Base-by-base conservation (phyloP, 768 basidiomycete genomes). In the Guyanaporus albipodus region DNA sequence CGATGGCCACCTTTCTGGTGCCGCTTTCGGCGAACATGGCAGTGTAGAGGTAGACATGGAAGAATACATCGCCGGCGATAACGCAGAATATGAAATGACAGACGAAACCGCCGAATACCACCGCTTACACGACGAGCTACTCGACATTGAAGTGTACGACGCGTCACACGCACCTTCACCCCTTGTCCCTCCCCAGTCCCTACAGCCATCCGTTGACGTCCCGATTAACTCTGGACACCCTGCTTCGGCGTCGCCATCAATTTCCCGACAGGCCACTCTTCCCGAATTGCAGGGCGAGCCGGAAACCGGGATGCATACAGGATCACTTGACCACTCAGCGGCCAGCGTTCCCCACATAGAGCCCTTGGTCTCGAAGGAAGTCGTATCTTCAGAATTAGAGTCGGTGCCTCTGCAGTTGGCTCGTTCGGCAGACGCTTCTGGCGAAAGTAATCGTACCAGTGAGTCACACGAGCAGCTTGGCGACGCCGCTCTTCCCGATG, bases 41-140 rank as follows among this genome's bases (percentile, higher is more conserved):
- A 74, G 73, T 34, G 71, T 83, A 42, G 83, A 85, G 59, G 74
- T 85, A 36, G 83, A 85, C 48, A 85, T 85, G 83, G 80, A 81
- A 44, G 68, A 73, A 38, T 74, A 75, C 46, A 67, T 72, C n/a
- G n/a, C n/a, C 6, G 69, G 57, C 29, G 75, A 72, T 32, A 68
- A 72, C 54, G 60, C 63, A 32, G 83, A 84, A 63, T 84, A 78
- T 52, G 66, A 67, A 48, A 67, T 67, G 68, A 56, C 54, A 10
- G 68, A 67, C 43, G 67, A 67, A 57, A 68, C 62, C 14, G 50
- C 43, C 15, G 62, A 56, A 46, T 68, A 44, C 46, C 54, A 44
- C 3, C 56, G 56, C 21, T 42, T 35, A 34, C 53, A 43, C 39
- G 52, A 53, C 38, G 71, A 72, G 31, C 53, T 61, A 27, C 55